Percentiles rank a stretch among this genome's conserved stretches.
Conservation (phyloP, 805 yeast genomes). For the Kregervanrija pseudodelftensis region DNA sequence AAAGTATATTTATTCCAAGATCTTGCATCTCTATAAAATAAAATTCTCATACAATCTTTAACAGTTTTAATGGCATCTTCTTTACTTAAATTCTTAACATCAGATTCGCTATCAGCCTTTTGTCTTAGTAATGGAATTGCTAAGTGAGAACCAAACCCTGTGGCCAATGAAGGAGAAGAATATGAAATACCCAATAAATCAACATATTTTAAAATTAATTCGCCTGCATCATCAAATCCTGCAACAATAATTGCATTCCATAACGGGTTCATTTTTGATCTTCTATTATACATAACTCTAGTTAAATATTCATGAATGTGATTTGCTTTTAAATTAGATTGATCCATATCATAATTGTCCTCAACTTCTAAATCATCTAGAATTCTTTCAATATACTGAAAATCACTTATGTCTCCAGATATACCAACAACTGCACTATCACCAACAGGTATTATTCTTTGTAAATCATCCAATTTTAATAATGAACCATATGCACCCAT, state of each 20-base stretch:
- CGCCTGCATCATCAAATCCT: constrained; percentile 66
- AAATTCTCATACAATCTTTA: constrained; percentile 83
- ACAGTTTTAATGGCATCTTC: constrained; percentile 73
- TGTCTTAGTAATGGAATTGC: constrained; percentile 90
- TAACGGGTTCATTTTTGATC: constrained; percentile 90
- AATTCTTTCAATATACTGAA: constrained; percentile 72
- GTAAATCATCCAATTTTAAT: constrained; percentile 76
- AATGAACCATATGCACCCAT: constrained; percentile 91
- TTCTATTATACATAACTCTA: constrained; percentile 75
- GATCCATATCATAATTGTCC: constrained; percentile 72
- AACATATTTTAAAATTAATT: constrained; percentile 76
- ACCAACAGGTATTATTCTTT: constrained; percentile 82
- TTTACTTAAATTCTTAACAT: constrained; percentile 60
- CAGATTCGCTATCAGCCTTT: constrained; percentile 71
- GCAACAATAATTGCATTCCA: constrained; percentile 94
- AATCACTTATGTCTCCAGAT: constrained; percentile 90
- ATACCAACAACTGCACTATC: constrained; percentile 82
- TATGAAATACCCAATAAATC: constrained; percentile 90
- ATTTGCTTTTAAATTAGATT: constrained; percentile 62
- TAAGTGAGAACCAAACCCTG: constrained; percentile 94
- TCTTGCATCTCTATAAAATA: constrained; percentile 94
- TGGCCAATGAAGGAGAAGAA: constrained; percentile 81
- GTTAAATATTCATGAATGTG: constrained; percentile 84
- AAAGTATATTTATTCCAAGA: constrained; percentile 79
- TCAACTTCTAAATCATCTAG: constrained; percentile 75